Evolutionary conservation across 768 basidiomycete species (phyloP).

Genomic region (Cystofilobasidium macerans): DNA sequence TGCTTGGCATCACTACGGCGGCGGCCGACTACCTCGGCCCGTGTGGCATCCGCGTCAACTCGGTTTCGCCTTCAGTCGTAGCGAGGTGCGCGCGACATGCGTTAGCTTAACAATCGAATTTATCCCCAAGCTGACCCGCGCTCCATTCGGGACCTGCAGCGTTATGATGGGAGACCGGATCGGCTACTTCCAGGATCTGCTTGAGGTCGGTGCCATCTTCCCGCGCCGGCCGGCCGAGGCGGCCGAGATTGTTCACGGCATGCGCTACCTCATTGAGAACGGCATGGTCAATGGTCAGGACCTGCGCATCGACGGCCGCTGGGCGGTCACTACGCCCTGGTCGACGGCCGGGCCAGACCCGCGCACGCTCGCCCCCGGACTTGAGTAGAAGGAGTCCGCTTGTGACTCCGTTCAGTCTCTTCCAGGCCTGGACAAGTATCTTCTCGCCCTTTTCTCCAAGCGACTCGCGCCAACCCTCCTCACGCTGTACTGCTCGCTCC

Average conservation of each 20-base stretch:
- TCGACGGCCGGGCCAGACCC: slow-evolving; percentile 26
- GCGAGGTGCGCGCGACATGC: background rate
- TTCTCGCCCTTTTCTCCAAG: too few relatives aligned
- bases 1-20: slow-evolving; percentile 31
- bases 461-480: too few relatives aligned
- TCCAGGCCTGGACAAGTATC: too few relatives aligned
- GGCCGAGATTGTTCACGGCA: slow-evolving; percentile 15
- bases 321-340: slow-evolving; percentile 30
- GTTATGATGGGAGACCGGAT: slow-evolving; percentile 19
- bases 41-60: slow-evolving; percentile 33
- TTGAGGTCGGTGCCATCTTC: slow-evolving; percentile 27
- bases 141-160: background rate
- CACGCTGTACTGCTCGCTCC: too few relatives aligned
- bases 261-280: slow-evolving; percentile 20
- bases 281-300: slow-evolving; percentile 13
- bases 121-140: too few relatives aligned
- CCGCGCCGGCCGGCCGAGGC: slow-evolving; percentile 26
- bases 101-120: too few relatives aligned
- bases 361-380: slow-evolving; percentile 31
- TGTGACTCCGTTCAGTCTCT: too few relatives aligned
- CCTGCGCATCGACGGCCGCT: slow-evolving; percentile 28
- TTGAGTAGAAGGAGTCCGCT: slow-evolving; percentile 31
- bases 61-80: slow-evolving; percentile 34
- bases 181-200: slow-evolving; percentile 22
- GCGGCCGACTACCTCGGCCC: slow-evolving; percentile 35